phyloP scores from a whole-genome alignment of 2,329 filamentous ascomycete species.

The Thermoascus crustaceus region DNA sequence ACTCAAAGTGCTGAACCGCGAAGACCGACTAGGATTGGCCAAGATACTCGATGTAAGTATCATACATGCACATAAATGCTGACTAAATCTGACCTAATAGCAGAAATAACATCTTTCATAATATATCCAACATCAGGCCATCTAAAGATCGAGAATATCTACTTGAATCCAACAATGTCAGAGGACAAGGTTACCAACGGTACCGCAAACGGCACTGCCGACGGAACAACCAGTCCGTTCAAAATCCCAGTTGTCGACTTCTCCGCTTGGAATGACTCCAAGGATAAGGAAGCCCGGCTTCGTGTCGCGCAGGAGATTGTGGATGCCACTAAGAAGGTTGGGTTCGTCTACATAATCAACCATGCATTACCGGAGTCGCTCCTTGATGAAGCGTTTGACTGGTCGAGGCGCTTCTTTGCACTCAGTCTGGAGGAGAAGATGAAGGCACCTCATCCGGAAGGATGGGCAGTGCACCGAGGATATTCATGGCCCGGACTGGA shows the following conservation, averaged over 20 bases:
- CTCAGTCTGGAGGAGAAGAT: slow-evolving; percentile 40
- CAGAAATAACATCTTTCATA: too few species aligned
- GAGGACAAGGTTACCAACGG: too few species aligned
- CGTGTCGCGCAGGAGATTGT: slow-evolving; percentile 33
- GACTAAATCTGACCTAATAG: too few species aligned
- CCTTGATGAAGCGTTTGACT: slow-evolving; percentile 38
- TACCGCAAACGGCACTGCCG: not conserved
- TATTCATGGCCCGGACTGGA: slow-evolving; percentile 49
- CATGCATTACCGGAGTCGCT: slow-evolving; percentile 35
- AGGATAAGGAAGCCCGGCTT: slow-evolving; percentile 19
- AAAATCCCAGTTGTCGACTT: slow-evolving; percentile 36
- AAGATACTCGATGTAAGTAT: too few species aligned
- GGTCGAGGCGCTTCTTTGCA: slow-evolving; percentile 38
- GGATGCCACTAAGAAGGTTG: slow-evolving; percentile 36
- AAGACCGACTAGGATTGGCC: too few species aligned
- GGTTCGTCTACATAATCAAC: slow-evolving; percentile 43
- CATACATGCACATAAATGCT: too few species aligned
- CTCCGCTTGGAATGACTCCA: slow-evolving; percentile 24
- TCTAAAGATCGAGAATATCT: too few species aligned
- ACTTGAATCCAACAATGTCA: too few species aligned
- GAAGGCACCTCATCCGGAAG: slow-evolving; percentile 43
- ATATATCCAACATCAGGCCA: too few species aligned
- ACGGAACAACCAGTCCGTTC: too few species aligned
- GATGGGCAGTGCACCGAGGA: slow-evolving; percentile 45
- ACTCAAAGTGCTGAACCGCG: too few species aligned